Conservation (phyloP, 2,329 filamentous ascomycete species). For the Chaetomiaceae sp. region DNA sequence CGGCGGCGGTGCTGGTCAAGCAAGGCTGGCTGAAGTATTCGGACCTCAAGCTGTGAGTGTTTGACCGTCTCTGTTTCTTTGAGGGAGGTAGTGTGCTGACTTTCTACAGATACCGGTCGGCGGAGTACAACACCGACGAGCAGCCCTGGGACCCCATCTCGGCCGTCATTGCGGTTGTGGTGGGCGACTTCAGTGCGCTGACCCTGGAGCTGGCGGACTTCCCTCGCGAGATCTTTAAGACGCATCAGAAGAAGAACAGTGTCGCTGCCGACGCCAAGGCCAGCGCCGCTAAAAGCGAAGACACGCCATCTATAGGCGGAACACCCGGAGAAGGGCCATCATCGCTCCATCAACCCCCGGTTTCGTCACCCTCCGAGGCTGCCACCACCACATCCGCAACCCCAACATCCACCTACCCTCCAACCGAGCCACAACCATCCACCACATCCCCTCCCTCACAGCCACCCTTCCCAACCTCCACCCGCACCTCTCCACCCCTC, state of each 20-base stretch:
- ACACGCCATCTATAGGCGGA: conserved; percentile 7
- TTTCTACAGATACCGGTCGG: conserved; percentile 39
- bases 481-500: not conserved
- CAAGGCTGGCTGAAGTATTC: conserved; percentile 59
- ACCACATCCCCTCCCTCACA: not conserved
- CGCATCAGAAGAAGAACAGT: conserved; percentile 19
- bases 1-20: conserved; percentile 62
- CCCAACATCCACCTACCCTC: not conserved
- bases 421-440: not conserved
- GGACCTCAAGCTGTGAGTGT: conserved; percentile 63
- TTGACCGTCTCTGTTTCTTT: not conserved
- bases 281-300: conserved; percentile 3
- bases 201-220: conserved; percentile 77
- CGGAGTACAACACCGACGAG: conserved; percentile 70
- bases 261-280: conserved; percentile 14
- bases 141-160: conserved; percentile 75
- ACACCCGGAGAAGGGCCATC: not conserved
- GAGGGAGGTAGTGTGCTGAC: conserved; percentile 8
- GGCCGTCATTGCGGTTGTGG: conserved; percentile 67
- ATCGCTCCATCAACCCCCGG: not conserved
- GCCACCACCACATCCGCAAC: conserved; percentile 11
- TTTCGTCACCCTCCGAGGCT: conserved; percentile 9
- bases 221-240: conserved; percentile 50
- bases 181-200: conserved; percentile 77
- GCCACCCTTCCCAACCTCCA: not conserved